Percentiles rank a stretch among this genome's conserved stretches.
Evolutionary conservation across 148 eudicot genomes (phyloP).

Genomic region (Pouteria glomerata): DNA sequence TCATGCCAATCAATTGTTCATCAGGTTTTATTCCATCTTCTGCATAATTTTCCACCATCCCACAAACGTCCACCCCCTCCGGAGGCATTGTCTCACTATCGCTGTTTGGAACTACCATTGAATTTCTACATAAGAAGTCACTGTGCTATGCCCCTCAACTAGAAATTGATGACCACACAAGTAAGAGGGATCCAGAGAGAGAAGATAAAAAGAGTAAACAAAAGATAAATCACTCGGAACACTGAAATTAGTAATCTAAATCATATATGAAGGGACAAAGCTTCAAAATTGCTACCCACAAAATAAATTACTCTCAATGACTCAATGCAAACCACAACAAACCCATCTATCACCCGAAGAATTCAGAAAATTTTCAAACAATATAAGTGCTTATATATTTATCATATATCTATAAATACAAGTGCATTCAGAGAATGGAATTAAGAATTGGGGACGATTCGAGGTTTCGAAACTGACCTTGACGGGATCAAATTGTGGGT

Average conservation of each 20-base stretch:
- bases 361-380: not conserved
- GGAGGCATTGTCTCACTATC: slow-evolving; percentile 20
- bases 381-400: not conserved
- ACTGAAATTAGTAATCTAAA: not conserved
- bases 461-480: not conserved
- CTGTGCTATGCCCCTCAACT: slow-evolving; percentile 2
- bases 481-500: not conserved
- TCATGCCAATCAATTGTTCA: slow-evolving; percentile 23
- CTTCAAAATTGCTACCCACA: not conserved
- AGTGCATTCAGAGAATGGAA: not conserved
- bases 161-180: not conserved
- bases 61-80: slow-evolving; percentile 28
- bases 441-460: too few relatives aligned
- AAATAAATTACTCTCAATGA: not conserved
- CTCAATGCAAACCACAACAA: not conserved
- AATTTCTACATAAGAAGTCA: not conserved
- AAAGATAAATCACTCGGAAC: not conserved
- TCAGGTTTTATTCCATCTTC: slow-evolving; percentile 26
- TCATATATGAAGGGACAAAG: not conserved
- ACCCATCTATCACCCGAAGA: not conserved
- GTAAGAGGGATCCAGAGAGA: not conserved
- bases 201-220: not conserved
- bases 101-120: not conserved
- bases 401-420: not conserved
- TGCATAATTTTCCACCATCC: slow-evolving; percentile 19